A percentile compares a stretch with the other conserved stretches of the same genome.
phyloP scores from a whole-genome alignment of 148 eudicot genomes.

The Persicaria maculosa region DNA sequence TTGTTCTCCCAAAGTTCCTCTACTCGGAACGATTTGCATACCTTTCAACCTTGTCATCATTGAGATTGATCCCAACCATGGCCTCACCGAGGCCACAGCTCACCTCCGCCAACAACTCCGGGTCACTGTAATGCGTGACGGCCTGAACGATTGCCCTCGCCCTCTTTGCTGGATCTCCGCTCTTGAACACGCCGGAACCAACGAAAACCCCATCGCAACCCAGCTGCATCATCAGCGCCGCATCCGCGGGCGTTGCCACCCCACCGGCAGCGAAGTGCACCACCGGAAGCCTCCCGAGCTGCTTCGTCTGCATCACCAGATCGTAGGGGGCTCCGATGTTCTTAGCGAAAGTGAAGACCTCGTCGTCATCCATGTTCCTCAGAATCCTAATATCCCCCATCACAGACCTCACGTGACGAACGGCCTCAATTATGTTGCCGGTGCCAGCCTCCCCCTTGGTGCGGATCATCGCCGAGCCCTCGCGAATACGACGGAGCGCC shows the following conservation, averaged over 20 bases:
- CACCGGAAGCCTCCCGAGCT: conserved; percentile 81
- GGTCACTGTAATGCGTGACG: conserved; percentile 88
- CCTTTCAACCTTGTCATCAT: conserved; percentile 71
- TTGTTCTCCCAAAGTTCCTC: background rate
- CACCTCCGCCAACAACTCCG: conserved; percentile 61
- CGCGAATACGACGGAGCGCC: conserved; percentile 71
- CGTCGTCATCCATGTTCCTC: conserved; percentile 89
- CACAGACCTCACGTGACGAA: conserved; percentile 70
- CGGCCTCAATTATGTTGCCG: conserved; percentile 70
- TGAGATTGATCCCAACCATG: conserved; percentile 80
- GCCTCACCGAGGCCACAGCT: conserved; percentile 89
- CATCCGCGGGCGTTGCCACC: conserved; percentile 85
- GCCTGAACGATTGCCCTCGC: conserved; percentile 84
- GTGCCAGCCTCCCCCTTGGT: conserved; percentile 97
- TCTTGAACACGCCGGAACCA: conserved; percentile 79
- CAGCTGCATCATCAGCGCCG: conserved; percentile 93
- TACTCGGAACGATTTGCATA: conserved; percentile 62
- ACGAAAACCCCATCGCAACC: conserved; percentile 89
- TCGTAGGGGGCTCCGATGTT: conserved; percentile 69
- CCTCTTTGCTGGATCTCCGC: conserved; percentile 59
- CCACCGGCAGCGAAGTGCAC: conserved; percentile 95
- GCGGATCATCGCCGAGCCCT: conserved; percentile 92
- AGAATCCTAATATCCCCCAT: conserved; percentile 65
- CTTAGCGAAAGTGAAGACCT: conserved; percentile 71
- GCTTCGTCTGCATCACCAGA: conserved; percentile 82